Percentiles rank a stretch among this genome's conserved stretches.
These are phyloP conservation scores for Trichophyton simii DNA, from an alignment of 2,329 filamentous ascomycete species.

Conservation along the genomic window DNA sequence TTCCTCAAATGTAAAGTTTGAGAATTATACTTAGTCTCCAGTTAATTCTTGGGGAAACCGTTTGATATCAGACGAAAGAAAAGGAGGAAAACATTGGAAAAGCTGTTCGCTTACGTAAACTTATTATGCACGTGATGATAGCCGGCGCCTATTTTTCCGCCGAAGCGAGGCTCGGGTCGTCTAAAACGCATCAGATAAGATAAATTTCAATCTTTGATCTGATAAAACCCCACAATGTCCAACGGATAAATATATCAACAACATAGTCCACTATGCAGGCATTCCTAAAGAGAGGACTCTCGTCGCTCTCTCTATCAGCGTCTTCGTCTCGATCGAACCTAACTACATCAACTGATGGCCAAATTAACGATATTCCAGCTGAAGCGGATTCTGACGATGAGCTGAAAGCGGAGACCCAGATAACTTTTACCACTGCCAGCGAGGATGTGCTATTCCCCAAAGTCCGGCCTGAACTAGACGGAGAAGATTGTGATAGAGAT, in stretches of 20 bases:
- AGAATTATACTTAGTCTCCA: no score
- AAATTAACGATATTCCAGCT: background rate
- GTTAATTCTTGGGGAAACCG: no score
- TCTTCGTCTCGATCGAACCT: background rate
- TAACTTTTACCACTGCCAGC: slow-evolving; percentile 35
- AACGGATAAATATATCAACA: background rate
- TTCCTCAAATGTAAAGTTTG: no score
- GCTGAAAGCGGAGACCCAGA: slow-evolving; percentile 17
- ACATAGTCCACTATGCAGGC: slow-evolving; percentile 6
- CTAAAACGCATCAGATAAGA: slow-evolving; percentile 10
- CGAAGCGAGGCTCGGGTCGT: background rate
- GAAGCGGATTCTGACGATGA: slow-evolving; percentile 6
- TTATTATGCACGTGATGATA: background rate
- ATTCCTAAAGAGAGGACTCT: slow-evolving; percentile 8
- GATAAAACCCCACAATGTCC: slow-evolving; percentile 6
- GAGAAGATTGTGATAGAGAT: slow-evolving; percentile 78
- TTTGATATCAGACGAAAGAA: no score
- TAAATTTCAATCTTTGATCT: slow-evolving; percentile 6
- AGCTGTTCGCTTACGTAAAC: no score
- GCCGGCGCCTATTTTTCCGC: background rate
- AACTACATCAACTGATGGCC: background rate
- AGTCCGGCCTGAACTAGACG: slow-evolving; percentile 64
- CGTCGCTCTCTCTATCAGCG: slow-evolving; percentile 5
- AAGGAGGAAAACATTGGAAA: no score
- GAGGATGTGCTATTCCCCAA: slow-evolving; percentile 54